phyloP scores from a whole-genome alignment of 2,329 filamentous ascomycete species.

The Sporothrix schenckii region DNA sequence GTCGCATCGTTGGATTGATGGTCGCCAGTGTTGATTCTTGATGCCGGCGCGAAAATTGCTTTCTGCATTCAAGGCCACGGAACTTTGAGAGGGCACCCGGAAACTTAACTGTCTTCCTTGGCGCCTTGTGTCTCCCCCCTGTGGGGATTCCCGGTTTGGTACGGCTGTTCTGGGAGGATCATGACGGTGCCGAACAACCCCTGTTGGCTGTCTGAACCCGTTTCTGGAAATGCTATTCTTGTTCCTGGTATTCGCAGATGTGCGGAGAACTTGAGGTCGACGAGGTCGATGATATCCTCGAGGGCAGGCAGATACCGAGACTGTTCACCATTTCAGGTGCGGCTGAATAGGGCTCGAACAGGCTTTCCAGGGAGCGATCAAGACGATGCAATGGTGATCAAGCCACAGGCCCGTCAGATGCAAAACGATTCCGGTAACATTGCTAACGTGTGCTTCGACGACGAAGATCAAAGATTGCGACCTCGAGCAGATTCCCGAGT shows the following conservation, averaged over 20 bases:
- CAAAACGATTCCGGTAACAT: slow-evolving; percentile 1
- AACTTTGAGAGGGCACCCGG: background rate
- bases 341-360: background rate
- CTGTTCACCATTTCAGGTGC: background rate
- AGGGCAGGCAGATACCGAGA: too few relatives aligned
- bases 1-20: background rate
- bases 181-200: background rate
- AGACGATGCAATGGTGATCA: slow-evolving; percentile 4
- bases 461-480: slow-evolving; percentile 5
- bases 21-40: background rate
- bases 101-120: background rate
- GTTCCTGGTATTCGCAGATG: background rate
- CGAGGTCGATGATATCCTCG: background rate
- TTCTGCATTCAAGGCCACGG: background rate
- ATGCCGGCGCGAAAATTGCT: background rate
- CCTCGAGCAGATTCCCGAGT: background rate
- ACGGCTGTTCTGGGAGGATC: slow-evolving; percentile 8
- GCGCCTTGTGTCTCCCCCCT: background rate
- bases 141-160: background rate
- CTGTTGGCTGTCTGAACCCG: background rate
- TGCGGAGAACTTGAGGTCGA: background rate
- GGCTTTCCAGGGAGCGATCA: slow-evolving; percentile 14
- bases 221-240: background rate
- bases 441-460: background rate
- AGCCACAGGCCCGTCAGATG: background rate